phyloP scores from a whole-genome alignment of 108 stramenopile genomes.

The Nannochloropsis gaditana region DNA sequence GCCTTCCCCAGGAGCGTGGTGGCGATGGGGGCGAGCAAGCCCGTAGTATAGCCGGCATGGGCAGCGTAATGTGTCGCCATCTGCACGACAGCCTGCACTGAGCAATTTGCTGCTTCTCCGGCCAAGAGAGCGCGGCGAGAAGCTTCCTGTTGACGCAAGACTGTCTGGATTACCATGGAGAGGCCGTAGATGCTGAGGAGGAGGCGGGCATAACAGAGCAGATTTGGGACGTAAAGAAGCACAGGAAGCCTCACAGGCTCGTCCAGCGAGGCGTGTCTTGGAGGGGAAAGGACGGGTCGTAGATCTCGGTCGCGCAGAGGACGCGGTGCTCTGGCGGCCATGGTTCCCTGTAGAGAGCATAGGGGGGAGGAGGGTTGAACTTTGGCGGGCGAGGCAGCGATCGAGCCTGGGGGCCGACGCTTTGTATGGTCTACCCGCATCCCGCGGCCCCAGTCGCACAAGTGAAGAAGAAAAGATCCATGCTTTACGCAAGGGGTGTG shows the following conservation, averaged over 20 bases:
- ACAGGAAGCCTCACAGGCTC: not conserved
- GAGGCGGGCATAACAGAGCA: not conserved
- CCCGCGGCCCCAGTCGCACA: too few relatives aligned
- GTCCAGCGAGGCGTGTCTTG: not conserved
- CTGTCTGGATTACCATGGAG: not conserved
- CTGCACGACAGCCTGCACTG: slow-evolving; percentile 1
- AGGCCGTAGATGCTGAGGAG: not conserved
- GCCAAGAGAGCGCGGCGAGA: not conserved
- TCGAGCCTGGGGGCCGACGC: too few relatives aligned
- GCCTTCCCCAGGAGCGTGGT: not conserved
- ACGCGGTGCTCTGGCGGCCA: too few relatives aligned
- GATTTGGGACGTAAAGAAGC: not conserved
- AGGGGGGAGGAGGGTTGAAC: too few relatives aligned
- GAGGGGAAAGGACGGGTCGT: too few relatives aligned
- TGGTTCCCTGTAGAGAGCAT: too few relatives aligned
- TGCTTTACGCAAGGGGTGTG: too few relatives aligned
- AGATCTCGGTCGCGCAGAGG: too few relatives aligned
- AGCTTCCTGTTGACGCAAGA: not conserved
- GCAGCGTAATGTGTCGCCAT: not conserved
- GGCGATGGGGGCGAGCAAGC: not conserved
- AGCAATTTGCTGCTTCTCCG: not conserved
- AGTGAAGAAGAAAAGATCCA: too few relatives aligned
- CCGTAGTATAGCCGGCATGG: not conserved
- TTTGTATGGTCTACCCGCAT: too few relatives aligned
- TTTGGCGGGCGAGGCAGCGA: too few relatives aligned